A percentile compares a stretch with the other conserved stretches of the same genome.
These are phyloP conservation scores for Fonsecaea erecta DNA, from an alignment of 2,329 filamentous ascomycete genomes.

Conservation along the genomic window DNA sequence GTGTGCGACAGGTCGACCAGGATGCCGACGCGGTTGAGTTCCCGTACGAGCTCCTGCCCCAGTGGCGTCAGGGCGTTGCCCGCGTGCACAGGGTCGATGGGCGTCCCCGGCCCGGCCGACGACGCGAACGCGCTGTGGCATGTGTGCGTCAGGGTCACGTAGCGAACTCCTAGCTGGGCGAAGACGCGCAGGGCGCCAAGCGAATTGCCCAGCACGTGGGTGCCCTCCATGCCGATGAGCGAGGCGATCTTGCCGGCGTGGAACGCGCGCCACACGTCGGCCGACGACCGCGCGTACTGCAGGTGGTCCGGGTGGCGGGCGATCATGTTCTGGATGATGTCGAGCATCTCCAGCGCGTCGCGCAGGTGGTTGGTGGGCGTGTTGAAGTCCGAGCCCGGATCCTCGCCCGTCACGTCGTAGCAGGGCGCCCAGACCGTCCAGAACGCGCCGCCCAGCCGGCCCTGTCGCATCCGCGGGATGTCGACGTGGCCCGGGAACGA, in stretches of 20 bases:
- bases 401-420: conserved; percentile 64
- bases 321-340: conserved; percentile 28
- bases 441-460: conserved; percentile 80
- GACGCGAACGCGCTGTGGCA: conserved; percentile 41
- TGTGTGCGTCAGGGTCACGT: conserved; percentile 39
- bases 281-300: conserved; percentile 19
- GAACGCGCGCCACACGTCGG: conserved; percentile 21
- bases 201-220: conserved; percentile 40
- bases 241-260: conserved; percentile 34
- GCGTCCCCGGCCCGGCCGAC: conserved; percentile 33
- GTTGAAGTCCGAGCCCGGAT: conserved; percentile 18
- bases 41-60: conserved; percentile 36
- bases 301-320: conserved; percentile 16
- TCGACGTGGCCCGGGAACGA: conserved; percentile 74
- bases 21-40: conserved; percentile 41
- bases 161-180: conserved; percentile 37
- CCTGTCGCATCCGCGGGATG: conserved; percentile 71
- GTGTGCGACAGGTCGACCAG: conserved; percentile 40
- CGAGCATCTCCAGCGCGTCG: conserved; percentile 26
- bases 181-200: conserved; percentile 36
- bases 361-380: conserved; percentile 22
- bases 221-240: conserved; percentile 40
- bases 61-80: conserved; percentile 36
- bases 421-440: conserved; percentile 87
- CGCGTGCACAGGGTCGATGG: conserved; percentile 6